Conservation (phyloP, 768 basidiomycete genomes). For the Lactarius sanguifluus region DNA sequence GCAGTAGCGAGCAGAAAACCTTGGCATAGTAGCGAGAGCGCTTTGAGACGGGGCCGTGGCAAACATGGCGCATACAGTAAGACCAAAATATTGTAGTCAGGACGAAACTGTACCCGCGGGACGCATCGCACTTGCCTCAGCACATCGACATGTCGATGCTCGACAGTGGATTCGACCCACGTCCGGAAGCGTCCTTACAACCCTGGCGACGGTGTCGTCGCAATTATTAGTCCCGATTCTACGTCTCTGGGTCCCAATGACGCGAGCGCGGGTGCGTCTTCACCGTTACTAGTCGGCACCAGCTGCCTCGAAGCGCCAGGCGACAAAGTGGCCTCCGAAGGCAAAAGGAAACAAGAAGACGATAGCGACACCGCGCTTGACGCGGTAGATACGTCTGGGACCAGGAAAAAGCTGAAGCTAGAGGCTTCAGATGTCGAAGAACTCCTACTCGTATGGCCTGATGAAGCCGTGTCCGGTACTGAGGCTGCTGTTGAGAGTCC, state of each 20-base stretch:
- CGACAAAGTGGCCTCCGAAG: not conserved
- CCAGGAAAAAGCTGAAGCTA: conserved; percentile 14
- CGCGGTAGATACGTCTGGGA: not conserved
- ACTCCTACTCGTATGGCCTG: not conserved
- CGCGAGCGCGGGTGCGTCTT: not conserved
- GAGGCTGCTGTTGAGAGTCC: not conserved
- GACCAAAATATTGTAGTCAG: too few species aligned
- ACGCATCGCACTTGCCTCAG: not conserved
- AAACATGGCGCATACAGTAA: too few species aligned
- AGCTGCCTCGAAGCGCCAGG: not conserved
- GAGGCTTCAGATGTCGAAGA: not conserved
- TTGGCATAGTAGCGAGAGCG: too few species aligned
- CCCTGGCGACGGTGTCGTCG: not conserved
- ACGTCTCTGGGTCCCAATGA: not conserved
- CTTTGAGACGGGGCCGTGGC: too few species aligned
- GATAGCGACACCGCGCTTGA: not conserved
- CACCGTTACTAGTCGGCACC: not conserved
- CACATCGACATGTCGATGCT: conserved; percentile 1
- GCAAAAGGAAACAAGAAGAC: conserved; percentile 19
- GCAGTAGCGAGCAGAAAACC: too few species aligned
- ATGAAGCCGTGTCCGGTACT: not conserved
- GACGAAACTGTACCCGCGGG: too few species aligned
- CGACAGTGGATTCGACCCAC: not conserved
- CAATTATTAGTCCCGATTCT: not conserved
- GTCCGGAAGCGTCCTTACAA: not conserved